Evolutionary conservation across 768 basidiomycete genomes (phyloP).

Genomic region (Strobilomyces echinocephalus): DNA sequence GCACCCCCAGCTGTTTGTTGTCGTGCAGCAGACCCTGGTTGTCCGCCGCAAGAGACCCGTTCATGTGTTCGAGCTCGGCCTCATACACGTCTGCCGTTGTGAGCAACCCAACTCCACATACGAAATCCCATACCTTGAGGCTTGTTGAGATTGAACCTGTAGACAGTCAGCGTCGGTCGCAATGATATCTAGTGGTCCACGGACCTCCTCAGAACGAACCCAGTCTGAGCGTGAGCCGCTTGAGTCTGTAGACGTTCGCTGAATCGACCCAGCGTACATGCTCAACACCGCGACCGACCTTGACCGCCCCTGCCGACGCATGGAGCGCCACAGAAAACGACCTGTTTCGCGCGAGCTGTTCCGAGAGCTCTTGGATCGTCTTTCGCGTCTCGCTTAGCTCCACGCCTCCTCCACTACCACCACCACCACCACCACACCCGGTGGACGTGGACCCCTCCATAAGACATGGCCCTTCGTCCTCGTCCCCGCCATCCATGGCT

Average conservation of each 20-base stretch:
- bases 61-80: conserved; percentile 86
- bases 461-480: neutral
- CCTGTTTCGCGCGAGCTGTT: conserved; percentile 79
- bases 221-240: conserved; percentile 84
- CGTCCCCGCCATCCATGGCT: conserved; percentile 5
- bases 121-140: too few species aligned
- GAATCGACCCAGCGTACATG: neutral
- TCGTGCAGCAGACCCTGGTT: conserved; percentile 85
- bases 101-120: too few species aligned
- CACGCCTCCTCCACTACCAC: conserved; percentile 3
- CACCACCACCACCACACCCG: conserved; percentile 13
- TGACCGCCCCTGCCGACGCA: conserved; percentile 67
- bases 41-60: conserved; percentile 68
- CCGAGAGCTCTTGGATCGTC: conserved; percentile 73
- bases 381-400: conserved; percentile 20
- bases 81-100: conserved; percentile 74
- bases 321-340: conserved; percentile 68
- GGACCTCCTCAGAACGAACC: conserved; percentile 80
- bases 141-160: conserved; percentile 83
- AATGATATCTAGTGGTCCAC: too few species aligned
- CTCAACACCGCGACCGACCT: conserved; percentile 46
- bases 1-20: conserved; percentile 87
- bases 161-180: neutral
- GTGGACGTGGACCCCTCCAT: conserved; percentile 15
- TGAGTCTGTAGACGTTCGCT: conserved; percentile 58